Evolutionary conservation across 176 grass and related monocot species (phyloP), one percentile per base, ranked within the genome.

Genomic region (Thalia dealbata): DNA sequence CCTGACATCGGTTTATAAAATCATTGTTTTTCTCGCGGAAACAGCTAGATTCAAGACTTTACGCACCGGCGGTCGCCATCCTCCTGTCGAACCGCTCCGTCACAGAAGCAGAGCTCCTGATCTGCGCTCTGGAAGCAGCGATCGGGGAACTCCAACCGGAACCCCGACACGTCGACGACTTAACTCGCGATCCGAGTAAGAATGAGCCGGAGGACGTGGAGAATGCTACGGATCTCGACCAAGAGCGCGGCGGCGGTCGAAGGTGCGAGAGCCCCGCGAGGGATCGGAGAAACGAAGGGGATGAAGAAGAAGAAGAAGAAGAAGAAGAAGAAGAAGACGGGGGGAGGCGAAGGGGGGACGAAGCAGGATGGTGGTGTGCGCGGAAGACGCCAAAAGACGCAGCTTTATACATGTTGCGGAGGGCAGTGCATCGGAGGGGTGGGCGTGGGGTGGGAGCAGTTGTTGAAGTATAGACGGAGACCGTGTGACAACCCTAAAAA

Each of bases 371-470:
- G 3, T 56, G 54, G 54, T 56, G 76, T 61, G 81, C 72, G 74
- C 87, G 91, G 84, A 85, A 78, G 76, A 83, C 73, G 46, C 73
- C 80, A 69, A 82, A 26, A 14, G 62, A 58, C 75, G 86, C 79
- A 16, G 82, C 79, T 95, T 95, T 95, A 95, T 95, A 95, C 91
- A 89, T 85, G 87, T 78, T 45, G 27, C 0, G 46, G 19, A 16
- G 54, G 54, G 54, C 19, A n/a, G 54, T n/a, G 15, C 54, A n/a
- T 58, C 54, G 0, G 4, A 23, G 21, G 4, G 19, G 54, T 58
- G 54, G 0, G 4, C 8, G 21, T 0, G 19, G 54, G n/a, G 54
- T 7, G 15, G 21, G n/a, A 19, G 54, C 19, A 16, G 54, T 58
- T 3, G 54, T 58, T 58, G 54, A n/a, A 58, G 54, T n/a, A 58